Evolutionary conservation across 257 asterid genomes (phyloP).

Genomic region (Petunia axillaris): DNA sequence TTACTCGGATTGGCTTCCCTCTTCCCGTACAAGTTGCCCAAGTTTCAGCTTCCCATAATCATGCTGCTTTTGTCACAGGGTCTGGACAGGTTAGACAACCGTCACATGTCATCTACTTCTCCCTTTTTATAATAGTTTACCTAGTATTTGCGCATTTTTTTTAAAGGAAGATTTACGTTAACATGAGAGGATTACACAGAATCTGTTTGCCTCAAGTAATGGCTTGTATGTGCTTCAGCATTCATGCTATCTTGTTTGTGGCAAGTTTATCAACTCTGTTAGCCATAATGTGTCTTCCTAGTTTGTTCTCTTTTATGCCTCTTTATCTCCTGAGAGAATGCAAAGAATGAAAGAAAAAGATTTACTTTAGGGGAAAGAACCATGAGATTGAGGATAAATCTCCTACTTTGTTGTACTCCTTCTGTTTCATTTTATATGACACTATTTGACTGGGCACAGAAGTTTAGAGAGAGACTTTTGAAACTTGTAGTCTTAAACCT

Average conservation of each 20-base stretch:
- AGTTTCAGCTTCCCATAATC: conserved; percentile 84
- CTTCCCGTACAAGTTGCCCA: conserved; percentile 59
- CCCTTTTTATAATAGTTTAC: neutral
- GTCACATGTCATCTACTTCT: conserved; percentile 3
- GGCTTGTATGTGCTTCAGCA: neutral
- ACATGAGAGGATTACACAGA: neutral
- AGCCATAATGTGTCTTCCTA: neutral
- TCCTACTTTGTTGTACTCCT: neutral
- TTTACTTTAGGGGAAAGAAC: neutral
- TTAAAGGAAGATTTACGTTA: neutral
- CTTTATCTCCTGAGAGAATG: neutral
- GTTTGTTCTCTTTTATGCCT: neutral
- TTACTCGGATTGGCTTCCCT: conserved; percentile 69
- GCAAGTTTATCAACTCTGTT: neutral
- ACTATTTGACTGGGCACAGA: no score
- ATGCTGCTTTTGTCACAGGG: conserved; percentile 76
- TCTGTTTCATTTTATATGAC: no score
- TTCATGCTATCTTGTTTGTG: neutral
- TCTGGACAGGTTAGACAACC: conserved; percentile 69
- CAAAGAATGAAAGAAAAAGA: conserved; percentile 4
- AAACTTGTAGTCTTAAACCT: no score
- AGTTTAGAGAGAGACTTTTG: no score
- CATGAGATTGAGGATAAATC: neutral
- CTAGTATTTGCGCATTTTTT: neutral
- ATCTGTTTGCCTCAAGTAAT: conserved; percentile 9